These are phyloP conservation scores for Boletus insuetus DNA, from an alignment of 768 basidiomycete species.

Conservation along the genomic window DNA sequence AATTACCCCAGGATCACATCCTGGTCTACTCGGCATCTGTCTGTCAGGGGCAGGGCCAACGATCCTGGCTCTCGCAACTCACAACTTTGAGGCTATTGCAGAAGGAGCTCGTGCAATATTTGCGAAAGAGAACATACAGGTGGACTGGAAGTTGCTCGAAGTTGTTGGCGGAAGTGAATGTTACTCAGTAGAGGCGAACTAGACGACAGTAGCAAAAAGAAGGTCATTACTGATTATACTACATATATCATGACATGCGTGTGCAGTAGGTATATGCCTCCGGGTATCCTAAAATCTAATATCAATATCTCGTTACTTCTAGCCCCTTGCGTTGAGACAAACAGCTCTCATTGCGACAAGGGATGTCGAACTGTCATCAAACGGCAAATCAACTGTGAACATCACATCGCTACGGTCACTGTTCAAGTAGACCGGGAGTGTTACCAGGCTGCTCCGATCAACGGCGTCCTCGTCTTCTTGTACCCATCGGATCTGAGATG, in stretches of 20 bases:
- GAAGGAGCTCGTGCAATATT: slow-evolving; percentile 79
- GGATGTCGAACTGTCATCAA: slow-evolving; percentile 62
- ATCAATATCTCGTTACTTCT: slow-evolving; percentile 10
- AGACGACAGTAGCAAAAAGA: slow-evolving; percentile 5
- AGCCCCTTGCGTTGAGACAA: slow-evolving; percentile 83
- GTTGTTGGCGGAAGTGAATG: slow-evolving; percentile 49
- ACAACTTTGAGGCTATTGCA: slow-evolving; percentile 81
- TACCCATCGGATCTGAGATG: slow-evolving; percentile 88
- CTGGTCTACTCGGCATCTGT: slow-evolving; percentile 95
- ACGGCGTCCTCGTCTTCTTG: slow-evolving; percentile 46
- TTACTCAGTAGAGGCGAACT: slow-evolving; percentile 11
- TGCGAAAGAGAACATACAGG: slow-evolving; percentile 63
- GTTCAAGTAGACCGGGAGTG: slow-evolving; percentile 92
- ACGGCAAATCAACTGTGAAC: slow-evolving; percentile 84
- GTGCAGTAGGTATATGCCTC: slow-evolving; percentile 25
- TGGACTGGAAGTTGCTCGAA: slow-evolving; percentile 87
- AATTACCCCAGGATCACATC: slow-evolving; percentile 86
- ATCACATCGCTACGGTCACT: slow-evolving; percentile 84
- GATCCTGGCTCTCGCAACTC: slow-evolving; percentile 90
- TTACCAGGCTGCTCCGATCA: slow-evolving; percentile 49
- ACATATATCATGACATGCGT: slow-evolving; percentile 17
- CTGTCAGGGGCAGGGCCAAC: slow-evolving; percentile 98
- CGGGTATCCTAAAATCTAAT: slow-evolving; percentile 21
- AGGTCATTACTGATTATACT: slow-evolving; percentile 19
- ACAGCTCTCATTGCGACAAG: slow-evolving; percentile 86